phyloP scores from a whole-genome alignment of 768 basidiomycete genomes.

The Pleurotus tuoliensis region DNA sequence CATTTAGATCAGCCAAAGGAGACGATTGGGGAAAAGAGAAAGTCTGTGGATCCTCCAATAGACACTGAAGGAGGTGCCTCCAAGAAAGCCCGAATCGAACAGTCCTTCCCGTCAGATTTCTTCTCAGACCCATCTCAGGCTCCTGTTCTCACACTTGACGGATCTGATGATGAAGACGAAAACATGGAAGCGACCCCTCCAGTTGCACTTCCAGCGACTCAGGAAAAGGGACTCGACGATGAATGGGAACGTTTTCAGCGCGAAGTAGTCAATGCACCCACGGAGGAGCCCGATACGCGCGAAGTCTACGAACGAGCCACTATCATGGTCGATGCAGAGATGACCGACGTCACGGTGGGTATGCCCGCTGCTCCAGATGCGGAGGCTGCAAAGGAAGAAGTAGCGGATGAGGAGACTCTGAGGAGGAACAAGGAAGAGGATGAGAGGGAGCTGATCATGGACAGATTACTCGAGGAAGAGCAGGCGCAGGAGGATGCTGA shows the following conservation, averaged over 20 bases:
- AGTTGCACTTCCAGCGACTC: constrained; percentile 12
- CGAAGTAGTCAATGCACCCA: constrained; percentile 46
- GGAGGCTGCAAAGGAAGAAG: constrained; percentile 26
- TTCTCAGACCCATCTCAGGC: constrained; percentile 73
- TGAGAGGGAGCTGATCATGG: constrained; percentile 82
- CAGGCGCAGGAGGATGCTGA: constrained; percentile 87
- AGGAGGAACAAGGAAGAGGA: constrained; percentile 58
- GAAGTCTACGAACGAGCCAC: constrained; percentile 70
- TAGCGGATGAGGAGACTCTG: constrained; percentile 39
- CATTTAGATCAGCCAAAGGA: constrained; percentile 20
- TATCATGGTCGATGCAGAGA: constrained; percentile 62
- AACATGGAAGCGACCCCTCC: constrained; percentile 17
- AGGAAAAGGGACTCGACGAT: constrained; percentile 43
- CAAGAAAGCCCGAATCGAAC: constrained; percentile 32
- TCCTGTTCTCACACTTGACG: constrained; percentile 30
- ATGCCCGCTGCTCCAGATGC: constrained; percentile 32
- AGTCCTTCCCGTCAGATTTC: constrained; percentile 63
- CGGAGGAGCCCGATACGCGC: constrained; percentile 32
- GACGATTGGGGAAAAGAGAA: constrained; percentile 32
- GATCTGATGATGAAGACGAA: constrained; percentile 42
- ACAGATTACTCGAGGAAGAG: constrained; percentile 80
- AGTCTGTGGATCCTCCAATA: constrained; percentile 27
- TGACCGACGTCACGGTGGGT: constrained; percentile 44
- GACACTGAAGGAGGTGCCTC: constrained; percentile 14
- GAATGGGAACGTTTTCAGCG: constrained; percentile 77